phyloP scores from a whole-genome alignment of 495 filamentous ascomycete genomes.

The Podospora pseudopauciseta region DNA sequence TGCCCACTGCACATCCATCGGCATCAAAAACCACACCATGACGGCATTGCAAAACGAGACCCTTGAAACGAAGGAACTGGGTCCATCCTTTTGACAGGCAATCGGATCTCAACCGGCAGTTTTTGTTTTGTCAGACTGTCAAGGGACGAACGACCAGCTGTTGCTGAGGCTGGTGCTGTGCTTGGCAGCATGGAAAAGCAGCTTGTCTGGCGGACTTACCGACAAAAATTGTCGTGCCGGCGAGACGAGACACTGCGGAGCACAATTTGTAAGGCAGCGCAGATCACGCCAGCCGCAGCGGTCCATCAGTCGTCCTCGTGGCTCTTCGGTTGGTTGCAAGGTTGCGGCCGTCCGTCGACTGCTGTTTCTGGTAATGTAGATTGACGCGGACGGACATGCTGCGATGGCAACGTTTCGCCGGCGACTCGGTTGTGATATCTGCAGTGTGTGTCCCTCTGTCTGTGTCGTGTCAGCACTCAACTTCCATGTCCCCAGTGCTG shows the following conservation, averaged over 20 bases:
- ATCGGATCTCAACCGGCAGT: slow-evolving; percentile 4
- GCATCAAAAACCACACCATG: no score
- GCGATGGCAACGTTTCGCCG: slow-evolving; percentile 1
- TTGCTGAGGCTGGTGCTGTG: background rate
- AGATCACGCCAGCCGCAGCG: background rate
- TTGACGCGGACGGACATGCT: slow-evolving; percentile 5
- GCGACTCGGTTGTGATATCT: background rate
- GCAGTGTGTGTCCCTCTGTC: background rate
- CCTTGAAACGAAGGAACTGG: background rate
- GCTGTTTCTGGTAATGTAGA: background rate
- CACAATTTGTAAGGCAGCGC: background rate
- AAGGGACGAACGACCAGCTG: no score
- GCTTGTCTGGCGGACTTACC: background rate
- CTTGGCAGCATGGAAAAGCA: background rate
- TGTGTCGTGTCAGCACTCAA: background rate
- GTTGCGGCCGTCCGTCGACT: background rate
- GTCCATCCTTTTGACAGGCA: background rate
- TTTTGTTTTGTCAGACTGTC: background rate
- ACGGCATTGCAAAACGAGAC: background rate
- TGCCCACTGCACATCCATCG: background rate
- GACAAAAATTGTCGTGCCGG: background rate
- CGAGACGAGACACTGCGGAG: background rate
- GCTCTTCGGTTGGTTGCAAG: background rate
- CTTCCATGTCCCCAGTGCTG: background rate
- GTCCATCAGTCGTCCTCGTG: background rate